These are phyloP conservation scores for Anacardium occidentale DNA, from an alignment of 345 rosid species.

Conservation along the genomic window DNA sequence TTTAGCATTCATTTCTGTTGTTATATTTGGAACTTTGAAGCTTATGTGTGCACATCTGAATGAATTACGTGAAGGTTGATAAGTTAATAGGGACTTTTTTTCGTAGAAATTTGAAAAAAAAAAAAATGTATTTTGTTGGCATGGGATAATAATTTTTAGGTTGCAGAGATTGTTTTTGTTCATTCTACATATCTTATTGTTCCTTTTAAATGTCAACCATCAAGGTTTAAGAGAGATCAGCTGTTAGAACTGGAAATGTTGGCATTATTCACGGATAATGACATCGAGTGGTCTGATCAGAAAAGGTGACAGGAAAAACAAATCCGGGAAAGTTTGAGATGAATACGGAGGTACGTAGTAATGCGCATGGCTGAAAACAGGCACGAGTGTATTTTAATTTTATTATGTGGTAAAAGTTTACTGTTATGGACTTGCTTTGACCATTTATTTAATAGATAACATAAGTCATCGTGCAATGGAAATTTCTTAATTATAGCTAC, in stretches of 20 bases:
- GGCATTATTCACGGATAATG: too few relatives aligned
- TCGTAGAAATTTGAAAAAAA: not conserved
- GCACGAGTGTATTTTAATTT: not conserved
- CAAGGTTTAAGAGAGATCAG: not conserved
- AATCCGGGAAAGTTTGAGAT: too few relatives aligned
- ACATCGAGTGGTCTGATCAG: too few relatives aligned
- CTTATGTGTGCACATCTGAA: not conserved
- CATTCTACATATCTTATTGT: not conserved
- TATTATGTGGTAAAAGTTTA: not conserved
- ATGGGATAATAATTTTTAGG: not conserved
- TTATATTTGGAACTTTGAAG: not conserved
- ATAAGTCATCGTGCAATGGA: too few relatives aligned
- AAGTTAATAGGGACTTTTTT: not conserved
- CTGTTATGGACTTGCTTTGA: too few relatives aligned
- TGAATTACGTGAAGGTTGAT: not conserved
- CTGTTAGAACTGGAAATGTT: too few relatives aligned
- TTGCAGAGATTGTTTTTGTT: not conserved
- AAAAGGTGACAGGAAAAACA: too few relatives aligned
- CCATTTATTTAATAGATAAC: too few relatives aligned
- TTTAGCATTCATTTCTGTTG: not conserved
- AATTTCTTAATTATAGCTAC: too few relatives aligned
- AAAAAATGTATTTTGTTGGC: not conserved
- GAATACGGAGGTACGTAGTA: not conserved
- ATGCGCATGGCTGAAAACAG: not conserved
- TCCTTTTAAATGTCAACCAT: not conserved